Evolutionary conservation across 2,329 filamentous ascomycete species (phyloP), one percentile per base, ranked within the genome.

Genomic region (Chalaropsis thielavioides): DNA sequence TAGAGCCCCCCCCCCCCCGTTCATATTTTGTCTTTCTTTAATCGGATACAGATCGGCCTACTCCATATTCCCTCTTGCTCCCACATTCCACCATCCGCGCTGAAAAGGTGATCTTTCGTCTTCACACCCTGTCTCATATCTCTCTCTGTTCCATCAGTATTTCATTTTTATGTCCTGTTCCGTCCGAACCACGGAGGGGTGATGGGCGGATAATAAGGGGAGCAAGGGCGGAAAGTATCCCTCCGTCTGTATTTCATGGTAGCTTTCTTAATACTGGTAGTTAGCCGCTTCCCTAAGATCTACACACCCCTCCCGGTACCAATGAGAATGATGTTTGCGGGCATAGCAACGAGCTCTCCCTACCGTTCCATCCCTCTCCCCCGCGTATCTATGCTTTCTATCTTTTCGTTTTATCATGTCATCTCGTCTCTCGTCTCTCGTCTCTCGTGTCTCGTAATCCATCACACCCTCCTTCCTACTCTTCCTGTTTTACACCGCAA

Each of bases 11-110:
- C 6, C 5, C 46, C 24, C 51, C 51, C 24, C 6, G 24, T 27
- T 17, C 24, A 58, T 58, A 35, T 58, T n/a, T 44, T 46, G n/a
- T 46, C n/a, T 19, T 46, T 19, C n/a, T 38, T 38, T 38, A 10
- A 6, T 38, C 35, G 35, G 35, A 4, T 8, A 38, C 19, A 58
- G 51, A 58, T 58, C 24, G 7, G 8, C 51, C 2, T 58, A 4
- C 51, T 35, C 27, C 27, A 31, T 15, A 1, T 19, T 13, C 22
- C 24, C 2, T 15, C 22, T 24, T 54, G 8, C 24, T 15, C n/a
- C 27, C 27, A 58, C 51, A 58, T 58, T 58, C 51, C 51, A 58
- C 51, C 51, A 58, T 17, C 51, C 51, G 51, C 31, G 51, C 51
- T 58, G 51, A 58, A 35, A 13, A 58, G 17, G 51, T 15, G 31